Evolutionary conservation across 805 yeast species (phyloP).

Genomic region (Wickerhamiella sorbophila): DNA sequence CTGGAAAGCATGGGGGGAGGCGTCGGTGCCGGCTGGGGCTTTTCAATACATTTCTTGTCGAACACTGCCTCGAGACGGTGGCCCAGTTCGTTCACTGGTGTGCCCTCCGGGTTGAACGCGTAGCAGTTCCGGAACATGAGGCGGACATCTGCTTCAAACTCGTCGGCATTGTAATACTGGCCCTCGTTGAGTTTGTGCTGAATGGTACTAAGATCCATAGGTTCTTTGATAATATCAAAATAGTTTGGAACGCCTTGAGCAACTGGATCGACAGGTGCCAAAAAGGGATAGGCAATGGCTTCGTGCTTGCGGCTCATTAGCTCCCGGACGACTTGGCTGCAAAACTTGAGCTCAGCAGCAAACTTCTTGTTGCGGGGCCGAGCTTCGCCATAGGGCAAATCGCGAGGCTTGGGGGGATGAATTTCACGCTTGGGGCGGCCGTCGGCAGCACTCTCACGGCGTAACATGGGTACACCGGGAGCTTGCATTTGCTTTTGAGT

Average conservation of each 20-base stretch:
- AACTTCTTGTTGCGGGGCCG: slow-evolving; percentile 75
- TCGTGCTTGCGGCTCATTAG: slow-evolving; percentile 71
- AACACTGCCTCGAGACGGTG: slow-evolving; percentile 77
- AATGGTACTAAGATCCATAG: slow-evolving; percentile 89
- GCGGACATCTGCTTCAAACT: slow-evolving; percentile 69
- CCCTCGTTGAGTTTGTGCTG: slow-evolving; percentile 69
- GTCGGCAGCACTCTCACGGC: slow-evolving; percentile 58
- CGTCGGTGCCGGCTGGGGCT: slow-evolving; percentile 55
- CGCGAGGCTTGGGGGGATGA: slow-evolving; percentile 92
- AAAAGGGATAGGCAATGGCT: slow-evolving; percentile 73
- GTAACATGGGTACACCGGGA: slow-evolving; percentile 42
- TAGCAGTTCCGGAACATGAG: slow-evolving; percentile 83
- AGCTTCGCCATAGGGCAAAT: slow-evolving; percentile 57
- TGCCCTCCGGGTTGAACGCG: slow-evolving; percentile 88
- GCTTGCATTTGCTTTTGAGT: slow-evolving; percentile 3
- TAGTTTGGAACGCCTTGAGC: slow-evolving; percentile 88
- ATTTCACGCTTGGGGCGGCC: slow-evolving; percentile 92
- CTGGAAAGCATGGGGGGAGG: slow-evolving; percentile 33
- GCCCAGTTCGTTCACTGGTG: slow-evolving; percentile 92
- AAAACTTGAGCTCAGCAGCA: slow-evolving; percentile 79
- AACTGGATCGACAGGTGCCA: slow-evolving; percentile 90
- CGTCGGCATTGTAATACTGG: slow-evolving; percentile 78
- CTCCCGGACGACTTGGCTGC: slow-evolving; percentile 71
- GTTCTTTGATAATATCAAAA: slow-evolving; percentile 69
- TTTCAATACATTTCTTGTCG: slow-evolving; percentile 75